phyloP scores from a whole-genome alignment of 1,139 yeast species.

The Candida glucosophila region DNA sequence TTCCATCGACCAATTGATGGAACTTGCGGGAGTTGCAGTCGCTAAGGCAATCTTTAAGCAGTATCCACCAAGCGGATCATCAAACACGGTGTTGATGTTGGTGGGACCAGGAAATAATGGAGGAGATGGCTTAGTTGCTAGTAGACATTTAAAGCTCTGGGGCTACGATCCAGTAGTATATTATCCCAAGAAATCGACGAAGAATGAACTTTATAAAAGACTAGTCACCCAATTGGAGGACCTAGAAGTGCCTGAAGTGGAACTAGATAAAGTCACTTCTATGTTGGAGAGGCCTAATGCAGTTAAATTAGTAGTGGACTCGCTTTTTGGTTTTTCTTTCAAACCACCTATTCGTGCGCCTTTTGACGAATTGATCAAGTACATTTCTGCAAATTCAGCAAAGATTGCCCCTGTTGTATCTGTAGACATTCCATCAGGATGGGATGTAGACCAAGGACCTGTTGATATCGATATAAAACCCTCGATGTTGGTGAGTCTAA shows the following conservation, averaged over 20 bases:
- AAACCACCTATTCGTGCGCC: slow-evolving; percentile 83
- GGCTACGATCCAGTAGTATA: slow-evolving; percentile 63
- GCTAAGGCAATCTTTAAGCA: slow-evolving; percentile 74
- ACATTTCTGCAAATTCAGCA: slow-evolving; percentile 26
- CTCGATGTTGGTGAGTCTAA: slow-evolving; percentile 63
- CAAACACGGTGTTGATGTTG: slow-evolving; percentile 48
- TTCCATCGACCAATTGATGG: slow-evolving; percentile 93
- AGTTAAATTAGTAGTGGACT: slow-evolving; percentile 51
- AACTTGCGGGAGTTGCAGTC: slow-evolving; percentile 88
- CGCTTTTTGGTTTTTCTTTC: slow-evolving; percentile 90
- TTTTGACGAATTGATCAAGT: slow-evolving; percentile 49
- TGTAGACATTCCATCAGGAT: slow-evolving; percentile 90
- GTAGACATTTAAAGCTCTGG: slow-evolving; percentile 77
- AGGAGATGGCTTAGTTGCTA: slow-evolving; percentile 95
- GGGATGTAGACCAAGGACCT: slow-evolving; percentile 94
- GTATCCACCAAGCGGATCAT: slow-evolving; percentile 33
- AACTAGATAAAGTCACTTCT: slow-evolving; percentile 25
- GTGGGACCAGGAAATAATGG: slow-evolving; percentile 97
- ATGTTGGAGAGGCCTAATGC: slow-evolving; percentile 11
- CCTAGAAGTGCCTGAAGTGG: slow-evolving; percentile 40
- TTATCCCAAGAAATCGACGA: slow-evolving; percentile 53
- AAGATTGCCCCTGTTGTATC: slow-evolving; percentile 55
- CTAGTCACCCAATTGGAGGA: slow-evolving; percentile 53
- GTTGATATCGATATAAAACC: slow-evolving; percentile 43
- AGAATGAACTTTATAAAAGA: slow-evolving; percentile 32